Conservation (phyloP, 2,329 filamentous ascomycete species). For the Aspergillus carbonarius region DNA sequence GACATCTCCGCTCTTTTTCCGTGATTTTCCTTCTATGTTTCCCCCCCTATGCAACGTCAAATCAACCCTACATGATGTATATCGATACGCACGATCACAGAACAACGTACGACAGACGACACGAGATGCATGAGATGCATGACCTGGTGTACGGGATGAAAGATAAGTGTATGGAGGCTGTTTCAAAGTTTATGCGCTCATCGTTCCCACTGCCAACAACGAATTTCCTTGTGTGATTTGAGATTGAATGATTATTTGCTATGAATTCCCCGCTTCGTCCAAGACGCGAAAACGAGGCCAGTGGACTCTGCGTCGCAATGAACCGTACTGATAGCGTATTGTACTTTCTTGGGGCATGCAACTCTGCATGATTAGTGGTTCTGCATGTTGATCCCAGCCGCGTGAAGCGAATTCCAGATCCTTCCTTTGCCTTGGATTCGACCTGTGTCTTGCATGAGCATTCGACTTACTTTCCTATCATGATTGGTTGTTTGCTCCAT, state of each 20-base stretch:
- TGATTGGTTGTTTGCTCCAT: not conserved
- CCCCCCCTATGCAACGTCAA: not conserved
- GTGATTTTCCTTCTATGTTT: conserved; percentile 7
- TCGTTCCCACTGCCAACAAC: not conserved
- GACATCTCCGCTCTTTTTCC: conserved; percentile 8
- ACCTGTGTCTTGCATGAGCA: conserved; percentile 1
- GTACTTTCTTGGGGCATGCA: not conserved
- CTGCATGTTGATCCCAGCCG: not conserved
- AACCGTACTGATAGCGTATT: not conserved
- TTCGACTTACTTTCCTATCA: conserved; percentile 1
- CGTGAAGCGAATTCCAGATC: not conserved
- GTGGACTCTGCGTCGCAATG: not conserved
- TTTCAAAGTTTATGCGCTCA: not conserved
- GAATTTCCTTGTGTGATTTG: not conserved
- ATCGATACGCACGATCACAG: not conserved
- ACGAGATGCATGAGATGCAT: conserved; percentile 6
- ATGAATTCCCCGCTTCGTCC: not conserved
- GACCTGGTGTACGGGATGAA: conserved; percentile 1
- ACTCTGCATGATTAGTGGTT: not conserved
- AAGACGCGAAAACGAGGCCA: not conserved
- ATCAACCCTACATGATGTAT: conserved; percentile 1
- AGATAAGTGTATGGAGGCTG: not conserved
- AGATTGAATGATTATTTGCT: conserved; percentile 2
- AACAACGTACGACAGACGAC: not conserved
- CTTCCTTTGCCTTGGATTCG: not conserved